A percentile compares a stretch with the other conserved stretches of the same genome.
Evolutionary conservation across 805 yeast genomes (phyloP).

Genomic region (Wickerhamomyces ciferrii): DNA sequence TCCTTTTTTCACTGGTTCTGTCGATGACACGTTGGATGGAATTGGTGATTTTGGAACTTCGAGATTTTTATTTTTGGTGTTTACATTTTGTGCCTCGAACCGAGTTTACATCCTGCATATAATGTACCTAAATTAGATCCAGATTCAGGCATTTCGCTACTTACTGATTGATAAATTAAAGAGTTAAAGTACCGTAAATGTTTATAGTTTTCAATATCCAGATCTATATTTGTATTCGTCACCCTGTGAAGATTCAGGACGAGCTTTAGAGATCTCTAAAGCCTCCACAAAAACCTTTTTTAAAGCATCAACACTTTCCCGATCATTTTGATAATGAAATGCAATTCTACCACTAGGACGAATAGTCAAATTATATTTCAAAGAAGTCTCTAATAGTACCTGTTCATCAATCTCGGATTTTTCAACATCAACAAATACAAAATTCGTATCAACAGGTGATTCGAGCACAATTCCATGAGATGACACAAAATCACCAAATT

Average conservation of each 20-base stretch:
- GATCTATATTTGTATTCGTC: background rate
- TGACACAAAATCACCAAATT: constrained; percentile 45
- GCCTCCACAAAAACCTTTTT: constrained; percentile 23
- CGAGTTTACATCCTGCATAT: background rate
- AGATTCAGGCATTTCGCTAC: background rate
- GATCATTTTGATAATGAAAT: constrained; percentile 33
- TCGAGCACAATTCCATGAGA: constrained; percentile 51
- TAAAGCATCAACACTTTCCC: constrained; percentile 14
- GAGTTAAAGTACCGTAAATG: background rate
- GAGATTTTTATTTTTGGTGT: background rate
- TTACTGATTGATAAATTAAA: no score
- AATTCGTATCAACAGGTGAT: constrained; percentile 76
- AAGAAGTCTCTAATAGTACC: constrained; percentile 44
- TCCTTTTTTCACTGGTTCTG: background rate
- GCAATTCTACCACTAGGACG: constrained; percentile 30
- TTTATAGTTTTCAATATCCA: no score
- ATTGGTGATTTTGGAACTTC: background rate
- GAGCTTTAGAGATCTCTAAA: constrained; percentile 27
- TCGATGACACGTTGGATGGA: background rate
- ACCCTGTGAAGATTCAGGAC: background rate
- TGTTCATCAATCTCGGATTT: constrained; percentile 47
- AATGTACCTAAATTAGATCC: background rate
- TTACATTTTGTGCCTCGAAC: background rate
- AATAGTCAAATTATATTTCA: constrained; percentile 53
- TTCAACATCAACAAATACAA: constrained; percentile 65